Percentiles rank a stretch among this genome's conserved stretches.
Conservation (phyloP, 805 yeast genomes). For the Candida anglica region DNA sequence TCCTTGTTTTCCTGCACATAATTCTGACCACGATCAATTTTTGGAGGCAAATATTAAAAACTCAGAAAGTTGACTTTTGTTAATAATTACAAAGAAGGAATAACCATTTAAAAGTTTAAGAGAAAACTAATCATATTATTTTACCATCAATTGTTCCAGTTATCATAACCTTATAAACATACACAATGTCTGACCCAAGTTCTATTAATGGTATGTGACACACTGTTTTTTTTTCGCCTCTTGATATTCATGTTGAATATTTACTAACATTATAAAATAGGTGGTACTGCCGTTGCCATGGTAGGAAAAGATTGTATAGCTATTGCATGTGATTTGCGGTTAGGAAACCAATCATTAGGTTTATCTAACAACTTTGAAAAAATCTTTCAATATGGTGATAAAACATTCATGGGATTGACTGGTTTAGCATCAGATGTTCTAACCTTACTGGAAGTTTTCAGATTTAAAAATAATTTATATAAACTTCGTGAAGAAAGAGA, state of each 20-base stretch:
- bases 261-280: too few relatives aligned
- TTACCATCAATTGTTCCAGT: too few relatives aligned
- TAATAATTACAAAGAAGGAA: too few relatives aligned
- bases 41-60: too few relatives aligned
- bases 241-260: background rate
- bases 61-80: too few relatives aligned
- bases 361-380: conserved; percentile 91
- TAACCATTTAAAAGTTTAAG: too few relatives aligned
- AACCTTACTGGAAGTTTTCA: conserved; percentile 76
- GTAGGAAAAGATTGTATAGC: conserved; percentile 98
- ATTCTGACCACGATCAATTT: too few relatives aligned
- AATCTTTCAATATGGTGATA: conserved; percentile 74
- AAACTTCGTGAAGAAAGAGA: conserved; percentile 86
- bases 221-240: background rate
- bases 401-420: conserved; percentile 85
- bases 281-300: conserved; percentile 99
- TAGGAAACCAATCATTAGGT: conserved; percentile 92
- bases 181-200: conserved; percentile 69
- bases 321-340: conserved; percentile 90
- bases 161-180: too few relatives aligned
- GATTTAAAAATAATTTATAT: conserved; percentile 82
- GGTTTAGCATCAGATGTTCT: conserved; percentile 94
- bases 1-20: too few relatives aligned
- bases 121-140: too few relatives aligned
- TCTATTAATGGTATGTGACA: conserved; percentile 59